These are phyloP conservation scores for Colletotrichum trifolii DNA, from an alignment of 2,329 filamentous ascomycete genomes.

Conservation along the genomic window DNA sequence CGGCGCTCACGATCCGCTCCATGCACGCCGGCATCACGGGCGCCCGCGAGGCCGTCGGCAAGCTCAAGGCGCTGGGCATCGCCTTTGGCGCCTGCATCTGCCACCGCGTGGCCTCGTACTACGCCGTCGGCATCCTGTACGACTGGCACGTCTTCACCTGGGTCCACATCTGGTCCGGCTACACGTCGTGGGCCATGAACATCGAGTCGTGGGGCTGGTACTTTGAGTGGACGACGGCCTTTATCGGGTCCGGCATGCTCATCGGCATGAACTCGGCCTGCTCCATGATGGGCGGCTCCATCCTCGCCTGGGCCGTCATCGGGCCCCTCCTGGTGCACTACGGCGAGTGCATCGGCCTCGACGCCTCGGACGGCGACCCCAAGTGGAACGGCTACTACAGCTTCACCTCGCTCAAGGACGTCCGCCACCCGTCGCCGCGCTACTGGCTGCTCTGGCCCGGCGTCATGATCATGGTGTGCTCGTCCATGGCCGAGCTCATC, in stretches of 20 bases:
- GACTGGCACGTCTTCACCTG: slow-evolving; percentile 66
- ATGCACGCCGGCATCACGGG: slow-evolving; percentile 69
- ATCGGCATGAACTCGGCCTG: slow-evolving; percentile 65
- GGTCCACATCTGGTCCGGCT: slow-evolving; percentile 66
- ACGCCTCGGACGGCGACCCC: slow-evolving; percentile 33
- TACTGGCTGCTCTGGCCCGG: slow-evolving; percentile 58
- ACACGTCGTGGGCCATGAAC: slow-evolving; percentile 60
- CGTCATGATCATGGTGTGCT: slow-evolving; percentile 56
- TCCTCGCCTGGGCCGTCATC: slow-evolving; percentile 67
- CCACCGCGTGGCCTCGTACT: slow-evolving; percentile 67
- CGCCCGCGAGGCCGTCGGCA: slow-evolving; percentile 62
- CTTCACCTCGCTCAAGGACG: slow-evolving; percentile 47
- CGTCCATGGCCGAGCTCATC: slow-evolving; percentile 53
- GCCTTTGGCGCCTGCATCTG: slow-evolving; percentile 62
- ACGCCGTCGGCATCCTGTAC: slow-evolving; percentile 69
- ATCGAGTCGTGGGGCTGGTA: slow-evolving; percentile 72
- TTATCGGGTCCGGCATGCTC: slow-evolving; percentile 67
- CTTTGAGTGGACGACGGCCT: slow-evolving; percentile 69
- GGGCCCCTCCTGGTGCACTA: slow-evolving; percentile 59
- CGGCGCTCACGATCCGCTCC: slow-evolving; percentile 70
- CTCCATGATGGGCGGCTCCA: slow-evolving; percentile 67
- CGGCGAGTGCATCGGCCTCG: slow-evolving; percentile 61
- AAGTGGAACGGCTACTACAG: slow-evolving; percentile 45
- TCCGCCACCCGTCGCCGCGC: slow-evolving; percentile 48
- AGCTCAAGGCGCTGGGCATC: slow-evolving; percentile 65